Conservation (phyloP, 2,329 filamentous ascomycete genomes). For the Paracoccidioides brasiliensis region DNA sequence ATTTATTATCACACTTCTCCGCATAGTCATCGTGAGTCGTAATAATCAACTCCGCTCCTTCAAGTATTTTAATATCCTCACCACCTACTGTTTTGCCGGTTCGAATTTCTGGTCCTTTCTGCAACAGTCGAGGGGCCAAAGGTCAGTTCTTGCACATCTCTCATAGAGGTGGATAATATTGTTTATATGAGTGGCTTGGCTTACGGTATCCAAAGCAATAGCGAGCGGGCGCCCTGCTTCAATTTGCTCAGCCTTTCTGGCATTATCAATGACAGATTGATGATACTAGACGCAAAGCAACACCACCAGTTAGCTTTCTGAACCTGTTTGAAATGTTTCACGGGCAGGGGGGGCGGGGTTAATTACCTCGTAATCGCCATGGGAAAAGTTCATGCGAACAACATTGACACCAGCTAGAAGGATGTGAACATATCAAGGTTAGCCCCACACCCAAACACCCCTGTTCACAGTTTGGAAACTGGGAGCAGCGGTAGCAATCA, state of each 20-base stretch:
- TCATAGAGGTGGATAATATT: neutral
- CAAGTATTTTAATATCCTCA: conserved; percentile 65
- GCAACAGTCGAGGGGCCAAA: conserved; percentile 6
- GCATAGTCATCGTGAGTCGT: conserved; percentile 93
- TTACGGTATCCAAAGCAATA: conserved; percentile 75
- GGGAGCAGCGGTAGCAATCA: conserved; percentile 4
- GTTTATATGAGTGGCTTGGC: conserved; percentile 31
- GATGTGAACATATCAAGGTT: neutral
- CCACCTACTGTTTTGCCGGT: conserved; percentile 62
- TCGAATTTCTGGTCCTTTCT: conserved; percentile 77
- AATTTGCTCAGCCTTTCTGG: conserved; percentile 67
- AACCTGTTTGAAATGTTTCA: neutral
- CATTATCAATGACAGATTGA: conserved; percentile 95
- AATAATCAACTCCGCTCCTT: conserved; percentile 79
- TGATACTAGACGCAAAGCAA: conserved; percentile 51
- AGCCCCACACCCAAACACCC: neutral
- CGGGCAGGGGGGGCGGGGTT: neutral
- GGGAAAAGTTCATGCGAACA: conserved; percentile 99
- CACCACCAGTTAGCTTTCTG: neutral
- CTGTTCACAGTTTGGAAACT: no score
- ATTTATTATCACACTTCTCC: conserved; percentile 69
- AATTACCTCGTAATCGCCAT: conserved; percentile 65
- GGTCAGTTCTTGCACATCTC: conserved; percentile 29
- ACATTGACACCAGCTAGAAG: conserved; percentile 74
- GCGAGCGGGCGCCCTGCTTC: conserved; percentile 77